Evolutionary conservation across 1,284 basidiomycete genomes (phyloP).

Genomic region (Nidula niveotomentosa): DNA sequence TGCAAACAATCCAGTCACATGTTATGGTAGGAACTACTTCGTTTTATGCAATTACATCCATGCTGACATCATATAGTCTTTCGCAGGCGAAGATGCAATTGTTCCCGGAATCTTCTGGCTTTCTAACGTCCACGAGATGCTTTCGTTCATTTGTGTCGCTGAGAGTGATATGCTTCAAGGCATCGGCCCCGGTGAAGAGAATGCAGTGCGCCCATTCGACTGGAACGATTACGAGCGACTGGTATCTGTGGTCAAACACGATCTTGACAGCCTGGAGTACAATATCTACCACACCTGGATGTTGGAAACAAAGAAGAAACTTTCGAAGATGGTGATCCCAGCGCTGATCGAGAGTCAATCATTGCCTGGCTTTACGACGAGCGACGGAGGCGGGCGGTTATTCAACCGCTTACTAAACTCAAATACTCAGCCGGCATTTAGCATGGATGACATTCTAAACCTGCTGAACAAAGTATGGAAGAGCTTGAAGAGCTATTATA

Average conservation of each 20-base stretch:
- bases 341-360: slow-evolving; percentile 98
- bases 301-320: slow-evolving; percentile 96
- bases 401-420: slow-evolving; percentile 92
- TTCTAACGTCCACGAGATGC: slow-evolving; percentile 99
- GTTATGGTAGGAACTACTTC: slow-evolving; percentile 80
- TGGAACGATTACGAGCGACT: slow-evolving; percentile 98
- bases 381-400: slow-evolving; percentile 88
- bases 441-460: slow-evolving; percentile 99
- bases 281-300: slow-evolving; percentile 99
- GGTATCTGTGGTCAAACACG: slow-evolving; percentile 97
- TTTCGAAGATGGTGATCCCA: slow-evolving; percentile 98
- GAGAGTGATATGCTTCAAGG: slow-evolving; percentile 99
- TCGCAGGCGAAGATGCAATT: slow-evolving; percentile 93
- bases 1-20: slow-evolving; percentile 97
- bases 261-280: slow-evolving; percentile 97
- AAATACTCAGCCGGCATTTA: slow-evolving; percentile 86
- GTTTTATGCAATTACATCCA: slow-evolving; percentile 2
- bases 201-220: slow-evolving; percentile 88
- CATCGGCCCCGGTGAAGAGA: slow-evolving; percentile 95
- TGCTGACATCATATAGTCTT: slow-evolving; percentile 53
- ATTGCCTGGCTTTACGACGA: slow-evolving; percentile 96
- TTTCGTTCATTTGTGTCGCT: slow-evolving; percentile 98
- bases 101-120: slow-evolving; percentile 99
- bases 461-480: slow-evolving; percentile 98
- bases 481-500: slow-evolving; percentile 97